Percentiles rank a stretch among this genome's conserved stretches.
Evolutionary conservation across 2,329 filamentous ascomycete species (phyloP).

Genomic region (Emergomyces orientalis): DNA sequence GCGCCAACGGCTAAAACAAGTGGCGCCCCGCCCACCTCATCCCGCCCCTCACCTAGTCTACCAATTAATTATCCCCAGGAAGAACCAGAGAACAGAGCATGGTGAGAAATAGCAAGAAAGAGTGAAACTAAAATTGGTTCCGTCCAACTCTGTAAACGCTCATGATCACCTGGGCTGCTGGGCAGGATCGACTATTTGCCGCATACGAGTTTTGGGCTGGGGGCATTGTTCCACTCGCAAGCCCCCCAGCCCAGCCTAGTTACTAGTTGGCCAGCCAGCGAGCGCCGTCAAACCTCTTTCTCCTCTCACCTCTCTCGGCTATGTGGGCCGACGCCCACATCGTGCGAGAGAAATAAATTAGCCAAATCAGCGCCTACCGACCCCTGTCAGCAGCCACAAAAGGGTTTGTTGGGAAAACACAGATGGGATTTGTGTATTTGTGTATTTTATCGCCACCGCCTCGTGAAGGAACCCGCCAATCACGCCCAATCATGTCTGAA

Average conservation of each 20-base stretch:
- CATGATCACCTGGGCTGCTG: neutral
- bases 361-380: neutral
- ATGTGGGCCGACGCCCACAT: neutral
- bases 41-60: neutral
- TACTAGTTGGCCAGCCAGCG: neutral
- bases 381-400: neutral
- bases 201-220: neutral
- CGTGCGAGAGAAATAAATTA: neutral
- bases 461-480: neutral
- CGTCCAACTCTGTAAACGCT: conserved; percentile 2
- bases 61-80: neutral
- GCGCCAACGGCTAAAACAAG: neutral
- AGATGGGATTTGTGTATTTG: too few relatives aligned
- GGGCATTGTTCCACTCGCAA: neutral
- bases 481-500: neutral
- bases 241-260: neutral
- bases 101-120: too few relatives aligned
- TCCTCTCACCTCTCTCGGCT: neutral
- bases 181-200: conserved; percentile 1
- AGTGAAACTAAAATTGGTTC: neutral
- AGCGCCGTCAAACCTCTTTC: neutral
- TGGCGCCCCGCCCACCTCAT: neutral
- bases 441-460: neutral
- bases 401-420: too few relatives aligned
- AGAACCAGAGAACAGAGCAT: too few relatives aligned